phyloP scores from a whole-genome alignment of 768 basidiomycete genomes.

The Suillus sp. region DNA sequence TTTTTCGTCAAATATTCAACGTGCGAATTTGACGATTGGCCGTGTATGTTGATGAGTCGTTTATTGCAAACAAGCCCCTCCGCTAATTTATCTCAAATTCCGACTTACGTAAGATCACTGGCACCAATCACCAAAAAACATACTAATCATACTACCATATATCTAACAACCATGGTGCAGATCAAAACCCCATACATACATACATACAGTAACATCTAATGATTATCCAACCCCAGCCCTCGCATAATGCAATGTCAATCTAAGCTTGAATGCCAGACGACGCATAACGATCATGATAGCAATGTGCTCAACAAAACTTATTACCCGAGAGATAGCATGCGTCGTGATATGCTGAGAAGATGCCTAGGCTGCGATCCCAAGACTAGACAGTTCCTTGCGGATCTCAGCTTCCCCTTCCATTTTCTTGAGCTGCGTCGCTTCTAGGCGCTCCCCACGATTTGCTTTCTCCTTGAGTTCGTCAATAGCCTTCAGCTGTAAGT shows the following conservation, averaged over 20 bases:
- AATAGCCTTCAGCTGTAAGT: constrained; percentile 90
- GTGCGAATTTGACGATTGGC: neutral
- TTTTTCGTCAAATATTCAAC: constrained; percentile 2
- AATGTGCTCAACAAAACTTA: constrained; percentile 5
- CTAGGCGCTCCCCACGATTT: constrained; percentile 86
- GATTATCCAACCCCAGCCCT: constrained; percentile 6
- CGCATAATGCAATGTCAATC: constrained; percentile 2
- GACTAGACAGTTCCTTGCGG: constrained; percentile 67
- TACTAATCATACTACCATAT: constrained; percentile 24
- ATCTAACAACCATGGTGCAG: neutral
- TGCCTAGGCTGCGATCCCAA: constrained; percentile 28
- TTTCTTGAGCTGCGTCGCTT: constrained; percentile 96
- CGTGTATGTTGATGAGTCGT: no score
- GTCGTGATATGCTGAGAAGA: constrained; percentile 2
- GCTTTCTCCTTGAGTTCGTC: constrained; percentile 95
- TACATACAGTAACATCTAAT: constrained; percentile 9
- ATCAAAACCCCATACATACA: constrained; percentile 5
- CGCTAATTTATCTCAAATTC: no score
- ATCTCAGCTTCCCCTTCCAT: constrained; percentile 91
- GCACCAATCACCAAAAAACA: neutral
- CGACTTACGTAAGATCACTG: no score
- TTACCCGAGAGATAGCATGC: neutral
- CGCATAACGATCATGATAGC: constrained; percentile 2
- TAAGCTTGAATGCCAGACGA: neutral
- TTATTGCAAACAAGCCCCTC: no score